Evolutionary conservation across 805 yeast genomes (phyloP), one percentile per base, ranked within the genome.

Genomic region (Spathaspora gorwiae): DNA sequence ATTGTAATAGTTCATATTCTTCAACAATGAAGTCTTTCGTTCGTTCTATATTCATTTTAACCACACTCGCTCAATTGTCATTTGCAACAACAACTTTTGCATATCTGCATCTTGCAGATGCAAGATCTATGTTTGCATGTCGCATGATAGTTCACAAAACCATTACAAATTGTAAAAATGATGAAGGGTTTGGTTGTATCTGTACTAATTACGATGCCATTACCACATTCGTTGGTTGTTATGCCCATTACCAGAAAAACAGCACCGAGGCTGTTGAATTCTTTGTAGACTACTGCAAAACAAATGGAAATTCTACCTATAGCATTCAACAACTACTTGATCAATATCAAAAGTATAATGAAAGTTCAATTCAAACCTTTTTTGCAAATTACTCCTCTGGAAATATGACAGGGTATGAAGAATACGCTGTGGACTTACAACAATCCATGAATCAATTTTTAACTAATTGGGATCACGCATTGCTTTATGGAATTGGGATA

Each of bases 401-500:
- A 13, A 30, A 27, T 34, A 6, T 13, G 4, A 26, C 7, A 7
- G 15, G 9, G 7, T 12, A 31, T 35, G 27, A 19, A 6, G 34
- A 40, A 11, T 40, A 40, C 9, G 26, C 43, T 13, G 14, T 8
- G 15, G 24, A 35, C 3, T 13, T 40, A 7, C 35, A 40, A 27
- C 26, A 26, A 11, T 34, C 43, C 6, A 40, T 40, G 35, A 38
- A 40, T 11, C 39, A 42, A n/a, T 60, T 53, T 42, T 49, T 52
- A 26, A 58, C 58, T 6, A 59, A 58, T 42, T 59, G 55, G 44
- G 45, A 53, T 34, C 35, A 57, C 35, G 52, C 63, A 6, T 42
- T 69, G 62, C 46, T 64, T 73, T 46, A 54, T 55, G 55, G 70
- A 33, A 60, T 68, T 12, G 79, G 70, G 1, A 47, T 70, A 31